These are phyloP conservation scores for Pestalotiopsis sp. DNA, from an alignment of 2,329 filamentous ascomycete genomes.

Conservation along the genomic window DNA sequence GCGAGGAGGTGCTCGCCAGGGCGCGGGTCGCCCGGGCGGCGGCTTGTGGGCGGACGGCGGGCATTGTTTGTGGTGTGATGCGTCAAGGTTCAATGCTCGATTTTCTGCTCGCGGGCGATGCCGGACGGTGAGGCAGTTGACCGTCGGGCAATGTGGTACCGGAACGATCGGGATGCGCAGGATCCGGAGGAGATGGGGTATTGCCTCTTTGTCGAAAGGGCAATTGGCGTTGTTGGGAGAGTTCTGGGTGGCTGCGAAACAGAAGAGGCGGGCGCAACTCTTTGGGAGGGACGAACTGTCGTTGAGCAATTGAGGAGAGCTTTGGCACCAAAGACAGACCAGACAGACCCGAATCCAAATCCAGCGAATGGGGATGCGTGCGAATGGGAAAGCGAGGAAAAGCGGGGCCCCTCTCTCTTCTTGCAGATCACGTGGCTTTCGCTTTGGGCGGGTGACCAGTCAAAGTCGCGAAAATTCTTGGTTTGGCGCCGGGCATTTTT, in stretches of 20 bases:
- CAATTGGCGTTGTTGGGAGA: too few relatives aligned
- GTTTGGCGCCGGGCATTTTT: neutral
- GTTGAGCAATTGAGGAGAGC: slow-evolving; percentile 12
- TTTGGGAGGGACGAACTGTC: neutral
- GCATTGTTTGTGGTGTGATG: slow-evolving; percentile 20
- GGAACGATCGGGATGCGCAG: neutral
- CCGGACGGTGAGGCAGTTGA: neutral
- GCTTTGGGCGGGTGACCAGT: neutral
- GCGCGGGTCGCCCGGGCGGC: slow-evolving; percentile 31
- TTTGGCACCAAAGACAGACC: neutral
- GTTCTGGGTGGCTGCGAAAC: neutral
- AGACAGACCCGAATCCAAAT: neutral
- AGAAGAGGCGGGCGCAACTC: neutral
- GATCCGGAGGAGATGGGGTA: neutral
- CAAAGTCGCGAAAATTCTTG: neutral
- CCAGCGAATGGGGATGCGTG: neutral
- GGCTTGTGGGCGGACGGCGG: slow-evolving; percentile 28
- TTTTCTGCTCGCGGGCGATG: neutral
- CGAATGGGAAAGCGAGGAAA: neutral
- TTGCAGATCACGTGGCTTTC: slow-evolving; percentile 2
- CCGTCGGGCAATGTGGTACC: neutral
- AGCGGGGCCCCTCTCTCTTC: neutral
- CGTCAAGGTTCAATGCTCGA: neutral
- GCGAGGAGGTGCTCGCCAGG: slow-evolving; percentile 14
- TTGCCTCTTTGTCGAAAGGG: too few relatives aligned